These are phyloP conservation scores for Grosmannia serpens DNA, from an alignment of 2,329 filamentous ascomycete genomes.

Conservation along the genomic window DNA sequence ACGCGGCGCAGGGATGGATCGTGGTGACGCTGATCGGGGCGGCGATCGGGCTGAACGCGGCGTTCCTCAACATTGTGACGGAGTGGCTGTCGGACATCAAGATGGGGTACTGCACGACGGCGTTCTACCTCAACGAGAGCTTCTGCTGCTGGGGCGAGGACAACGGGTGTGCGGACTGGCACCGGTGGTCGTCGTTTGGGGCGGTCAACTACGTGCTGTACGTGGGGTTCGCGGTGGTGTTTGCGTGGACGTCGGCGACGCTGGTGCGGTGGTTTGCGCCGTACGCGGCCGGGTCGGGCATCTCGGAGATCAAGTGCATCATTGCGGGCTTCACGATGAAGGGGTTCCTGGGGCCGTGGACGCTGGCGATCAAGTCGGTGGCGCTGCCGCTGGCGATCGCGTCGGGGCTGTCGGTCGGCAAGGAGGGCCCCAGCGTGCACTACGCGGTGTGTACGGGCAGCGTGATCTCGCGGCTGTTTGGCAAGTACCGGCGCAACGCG, in stretches of 20 bases:
- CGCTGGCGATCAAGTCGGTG: conserved; percentile 86
- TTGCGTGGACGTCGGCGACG: conserved; percentile 70
- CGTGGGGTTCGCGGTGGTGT: conserved; percentile 70
- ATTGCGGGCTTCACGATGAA: conserved; percentile 99
- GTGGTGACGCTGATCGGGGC: conserved; percentile 87
- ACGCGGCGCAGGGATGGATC: conserved; percentile 95
- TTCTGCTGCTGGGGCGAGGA: conserved; percentile 98
- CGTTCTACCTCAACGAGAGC: conserved; percentile 91
- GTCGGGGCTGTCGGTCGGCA: conserved; percentile 87
- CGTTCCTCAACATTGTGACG: conserved; percentile 85
- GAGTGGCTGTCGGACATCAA: conserved; percentile 97
- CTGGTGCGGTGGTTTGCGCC: conserved; percentile 88
- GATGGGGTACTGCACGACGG: conserved; percentile 87
- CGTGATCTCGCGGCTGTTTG: conserved; percentile 85
- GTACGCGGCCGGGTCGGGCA: conserved; percentile 91
- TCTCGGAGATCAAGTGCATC: conserved; percentile 98
- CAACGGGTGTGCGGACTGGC: conserved; percentile 80
- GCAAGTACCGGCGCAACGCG: conserved; percentile 83
- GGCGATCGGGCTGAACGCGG: conserved; percentile 89
- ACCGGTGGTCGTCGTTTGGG: conserved; percentile 70
- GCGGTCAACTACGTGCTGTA: conserved; percentile 81
- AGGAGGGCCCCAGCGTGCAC: conserved; percentile 97
- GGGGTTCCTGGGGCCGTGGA: conserved; percentile 86
- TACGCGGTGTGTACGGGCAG: conserved; percentile 97
- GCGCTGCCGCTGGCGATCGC: conserved; percentile 85